phyloP scores from a whole-genome alignment of 139 green algal species.

The Chlorokybus atmophyticus region DNA sequence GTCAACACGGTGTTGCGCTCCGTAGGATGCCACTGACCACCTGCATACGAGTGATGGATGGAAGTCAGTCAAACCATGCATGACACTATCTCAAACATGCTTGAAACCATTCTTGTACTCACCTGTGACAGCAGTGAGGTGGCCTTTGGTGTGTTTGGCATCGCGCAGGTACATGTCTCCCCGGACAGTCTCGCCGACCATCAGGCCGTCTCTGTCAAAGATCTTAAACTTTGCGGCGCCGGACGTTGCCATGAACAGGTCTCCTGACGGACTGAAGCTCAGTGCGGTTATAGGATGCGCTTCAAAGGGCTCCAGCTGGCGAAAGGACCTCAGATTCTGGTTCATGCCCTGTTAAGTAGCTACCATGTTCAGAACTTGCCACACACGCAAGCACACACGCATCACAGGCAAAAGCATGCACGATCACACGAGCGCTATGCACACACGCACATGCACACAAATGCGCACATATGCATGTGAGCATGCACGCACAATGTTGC shows the following conservation, averaged over 20 bases:
- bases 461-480: background rate
- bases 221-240: constrained; percentile 29
- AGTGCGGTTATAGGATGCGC: constrained; percentile 20
- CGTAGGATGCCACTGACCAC: constrained; percentile 81
- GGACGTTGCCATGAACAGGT: constrained; percentile 18
- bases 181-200: constrained; percentile 54
- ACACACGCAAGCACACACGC: constrained; percentile 4
- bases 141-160: constrained; percentile 82
- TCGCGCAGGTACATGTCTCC: constrained; percentile 97
- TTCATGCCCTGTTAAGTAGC: constrained; percentile 14
- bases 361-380: background rate
- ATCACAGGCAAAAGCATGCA: background rate
- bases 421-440: background rate
- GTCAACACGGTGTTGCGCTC: constrained; percentile 69
- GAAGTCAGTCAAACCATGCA: too few species aligned
- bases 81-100: too few species aligned
- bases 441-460: constrained; percentile 8
- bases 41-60: too few species aligned
- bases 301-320: constrained; percentile 19
- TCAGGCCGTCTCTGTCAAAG: constrained; percentile 69
- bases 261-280: constrained; percentile 16
- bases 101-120: too few species aligned
- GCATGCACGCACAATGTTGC: constrained; percentile 5
- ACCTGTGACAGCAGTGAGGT: constrained; percentile 56
- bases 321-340: constrained; percentile 12